Conservation (phyloP, 2,329 filamentous ascomycete species). For the Aulographum hederae region DNA sequence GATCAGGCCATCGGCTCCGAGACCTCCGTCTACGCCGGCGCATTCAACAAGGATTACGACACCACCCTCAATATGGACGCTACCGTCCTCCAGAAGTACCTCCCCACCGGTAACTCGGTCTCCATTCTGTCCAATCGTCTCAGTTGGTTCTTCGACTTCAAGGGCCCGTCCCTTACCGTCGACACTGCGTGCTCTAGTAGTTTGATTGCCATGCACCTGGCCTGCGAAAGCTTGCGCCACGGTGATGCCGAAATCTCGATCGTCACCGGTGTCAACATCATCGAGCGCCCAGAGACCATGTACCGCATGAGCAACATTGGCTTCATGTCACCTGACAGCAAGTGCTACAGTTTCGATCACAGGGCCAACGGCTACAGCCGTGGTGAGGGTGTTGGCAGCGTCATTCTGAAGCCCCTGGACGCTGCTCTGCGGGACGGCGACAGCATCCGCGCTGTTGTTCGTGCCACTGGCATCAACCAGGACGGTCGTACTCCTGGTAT, state of each 20-base stretch:
- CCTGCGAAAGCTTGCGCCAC: background rate
- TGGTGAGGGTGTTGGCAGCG: constrained; percentile 12
- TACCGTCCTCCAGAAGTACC: constrained; percentile 8
- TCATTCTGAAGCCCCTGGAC: constrained; percentile 16
- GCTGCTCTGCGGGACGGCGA: constrained; percentile 19
- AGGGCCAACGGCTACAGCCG: constrained; percentile 18
- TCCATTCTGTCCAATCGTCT: constrained; percentile 1
- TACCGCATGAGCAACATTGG: constrained; percentile 10
- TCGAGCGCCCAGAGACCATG: constrained; percentile 20
- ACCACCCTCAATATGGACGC: constrained; percentile 10
- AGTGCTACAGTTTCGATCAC: constrained; percentile 15
- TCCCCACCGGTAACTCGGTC: constrained; percentile 7
- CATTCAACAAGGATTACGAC: constrained; percentile 5
- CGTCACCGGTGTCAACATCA: constrained; percentile 1
- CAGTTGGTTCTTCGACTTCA: background rate
- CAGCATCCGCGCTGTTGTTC: constrained; percentile 8
- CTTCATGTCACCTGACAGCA: constrained; percentile 6
- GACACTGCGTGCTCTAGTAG: constrained; percentile 2
- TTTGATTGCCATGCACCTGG: constrained; percentile 1
- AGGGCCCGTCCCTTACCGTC: background rate
- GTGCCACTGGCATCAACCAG: constrained; percentile 5
- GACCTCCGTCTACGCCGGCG: constrained; percentile 4
- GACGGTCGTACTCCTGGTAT: constrained; percentile 5
- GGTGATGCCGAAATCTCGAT: background rate
- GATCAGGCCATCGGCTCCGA: constrained; percentile 3